Conservation (phyloP, 495 filamentous ascomycete genomes). For the Rostrohypoxylon terebratum region DNA sequence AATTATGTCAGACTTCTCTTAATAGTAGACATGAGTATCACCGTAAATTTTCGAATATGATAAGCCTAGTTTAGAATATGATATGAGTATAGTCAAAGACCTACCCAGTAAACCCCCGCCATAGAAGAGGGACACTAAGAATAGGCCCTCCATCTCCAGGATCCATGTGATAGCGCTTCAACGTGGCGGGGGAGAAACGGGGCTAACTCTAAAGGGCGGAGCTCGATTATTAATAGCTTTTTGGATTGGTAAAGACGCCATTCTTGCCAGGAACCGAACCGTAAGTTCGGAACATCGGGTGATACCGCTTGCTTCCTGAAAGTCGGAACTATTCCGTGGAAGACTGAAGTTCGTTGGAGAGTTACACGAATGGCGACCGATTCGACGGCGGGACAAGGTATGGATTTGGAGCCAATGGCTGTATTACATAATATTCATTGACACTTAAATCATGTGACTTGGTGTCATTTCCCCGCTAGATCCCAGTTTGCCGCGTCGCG, state of each 20-base stretch:
- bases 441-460: constrained; percentile 42
- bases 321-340: neutral
- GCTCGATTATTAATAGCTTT: neutral
- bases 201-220: constrained; percentile 7
- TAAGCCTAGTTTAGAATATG: neutral
- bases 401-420: neutral
- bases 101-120: constrained; percentile 1
- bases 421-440: neutral
- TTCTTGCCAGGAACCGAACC: neutral
- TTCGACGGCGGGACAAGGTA: too few species aligned
- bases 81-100: neutral
- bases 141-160: neutral
- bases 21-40: neutral
- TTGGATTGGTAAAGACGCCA: neutral
- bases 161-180: constrained; percentile 2
- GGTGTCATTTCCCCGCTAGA: constrained; percentile 42
- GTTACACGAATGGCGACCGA: neutral
- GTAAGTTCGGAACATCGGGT: neutral
- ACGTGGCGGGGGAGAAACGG: constrained; percentile 6
- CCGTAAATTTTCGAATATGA: neutral
- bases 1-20: constrained; percentile 6
- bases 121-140: too few species aligned
- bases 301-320: neutral
- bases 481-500: constrained; percentile 34
- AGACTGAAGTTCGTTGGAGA: neutral